Base-by-base conservation (phyloP, 2,329 filamentous ascomycete species). In the Rosellinia necatrix region DNA sequence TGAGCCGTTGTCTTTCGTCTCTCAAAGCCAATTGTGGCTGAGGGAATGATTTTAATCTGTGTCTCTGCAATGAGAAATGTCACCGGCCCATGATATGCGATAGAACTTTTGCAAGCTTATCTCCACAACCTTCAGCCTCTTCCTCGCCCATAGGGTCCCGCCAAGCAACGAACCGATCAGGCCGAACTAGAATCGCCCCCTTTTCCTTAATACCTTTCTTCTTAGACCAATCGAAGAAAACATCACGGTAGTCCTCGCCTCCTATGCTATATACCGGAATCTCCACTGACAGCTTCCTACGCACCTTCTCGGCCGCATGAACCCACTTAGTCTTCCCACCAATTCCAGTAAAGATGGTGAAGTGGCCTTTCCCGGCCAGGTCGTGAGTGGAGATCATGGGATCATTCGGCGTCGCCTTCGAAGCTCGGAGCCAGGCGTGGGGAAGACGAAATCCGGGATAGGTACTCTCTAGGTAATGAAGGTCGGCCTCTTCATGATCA, bases 361-460 rank as follows among this genome's bases (percentile, higher is more conserved):
- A 61, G 13, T n/a, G 43, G 10, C 53, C 54, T 10, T 58, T 58
- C 13, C 54, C 54, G 17, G 54, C 58, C 9, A 60, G 24, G 27
- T 58, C 58, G 19, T 61, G 58, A n/a, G 58, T 58, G n/a, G 58
- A 61, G 17, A 54, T 10, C 58, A 55, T 49, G 8, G 53, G 52
- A 17, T 59, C 56, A 8, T 17, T 55, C 37, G 55, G 50, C 2
- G 24, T 24, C 37, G 51, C 51, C 24, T 52, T 50, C 6, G 55
- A 37, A n/a, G 47, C 48, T 17, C 43, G 50, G 17, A 60, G 55
- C 58, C 54, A 60, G 12, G 58, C 58, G 17, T 60, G 58, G 1
- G 58, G 58, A 9, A 60, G 50, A 30, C 58, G 55, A 10, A 58
- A 60, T 2, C 58, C 46, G 7, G 54, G 54, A 52, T 58, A 58